phyloP scores from a whole-genome alignment of 225 moss, liverwort and hornwort genomes.

The Rhytidiadelphus loreus region DNA sequence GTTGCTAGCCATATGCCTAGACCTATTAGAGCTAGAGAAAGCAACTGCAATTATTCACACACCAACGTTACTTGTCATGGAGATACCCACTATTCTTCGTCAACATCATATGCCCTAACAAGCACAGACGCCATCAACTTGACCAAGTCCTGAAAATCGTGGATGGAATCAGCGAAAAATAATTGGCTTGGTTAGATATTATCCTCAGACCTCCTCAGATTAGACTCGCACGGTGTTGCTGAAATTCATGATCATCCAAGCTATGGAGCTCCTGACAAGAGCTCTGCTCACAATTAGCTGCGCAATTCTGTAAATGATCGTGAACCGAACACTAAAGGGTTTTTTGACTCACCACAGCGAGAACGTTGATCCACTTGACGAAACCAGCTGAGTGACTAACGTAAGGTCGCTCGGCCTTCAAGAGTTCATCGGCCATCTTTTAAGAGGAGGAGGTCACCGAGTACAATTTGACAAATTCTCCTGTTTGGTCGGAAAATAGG shows the following conservation, averaged over 20 bases:
- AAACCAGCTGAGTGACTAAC: background rate
- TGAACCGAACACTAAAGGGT: background rate
- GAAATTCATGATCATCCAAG: background rate
- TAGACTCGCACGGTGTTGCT: background rate
- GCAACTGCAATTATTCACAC: slow-evolving; percentile 14
- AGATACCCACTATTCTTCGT: background rate
- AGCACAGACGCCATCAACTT: background rate
- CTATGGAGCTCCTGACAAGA: background rate
- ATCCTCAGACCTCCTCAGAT: background rate
- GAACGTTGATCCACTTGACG: slow-evolving; percentile 12
- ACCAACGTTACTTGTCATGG: background rate
- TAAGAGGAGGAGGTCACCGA: background rate
- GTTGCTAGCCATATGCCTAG: slow-evolving; percentile 48
- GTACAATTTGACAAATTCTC: background rate
- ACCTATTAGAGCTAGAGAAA: slow-evolving; percentile 15
- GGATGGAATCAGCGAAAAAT: background rate
- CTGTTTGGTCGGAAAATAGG: background rate
- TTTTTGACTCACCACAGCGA: slow-evolving; percentile 20
- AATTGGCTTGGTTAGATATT: background rate
- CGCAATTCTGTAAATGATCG: background rate
- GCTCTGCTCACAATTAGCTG: background rate
- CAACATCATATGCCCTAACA: background rate
- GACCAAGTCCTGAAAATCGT: background rate
- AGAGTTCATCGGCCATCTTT: slow-evolving; percentile 14
- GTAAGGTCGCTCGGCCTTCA: background rate